These are phyloP conservation scores for Mrakiaceae sp. DNA, from an alignment of 1,284 basidiomycete genomes.

Conservation along the genomic window DNA sequence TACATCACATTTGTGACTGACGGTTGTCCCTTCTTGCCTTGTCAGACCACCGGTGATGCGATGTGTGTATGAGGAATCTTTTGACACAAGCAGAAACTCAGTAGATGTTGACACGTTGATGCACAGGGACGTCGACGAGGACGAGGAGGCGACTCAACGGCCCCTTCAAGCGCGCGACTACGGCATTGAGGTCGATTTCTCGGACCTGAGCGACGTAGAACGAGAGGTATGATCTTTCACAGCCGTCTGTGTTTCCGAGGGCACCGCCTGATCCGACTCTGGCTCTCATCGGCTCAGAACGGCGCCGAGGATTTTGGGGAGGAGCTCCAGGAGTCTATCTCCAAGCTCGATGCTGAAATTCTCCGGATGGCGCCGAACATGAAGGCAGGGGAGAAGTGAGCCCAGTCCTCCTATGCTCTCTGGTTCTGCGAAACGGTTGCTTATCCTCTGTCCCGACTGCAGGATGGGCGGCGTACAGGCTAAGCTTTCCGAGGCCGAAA, in stretches of 20 bases:
- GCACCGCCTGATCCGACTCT: background rate
- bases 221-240: constrained; percentile 45
- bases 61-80: too few relatives aligned
- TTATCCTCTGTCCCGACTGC: constrained; percentile 4
- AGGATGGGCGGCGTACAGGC: constrained; percentile 86
- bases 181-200: constrained; percentile 84
- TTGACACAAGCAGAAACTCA: too few relatives aligned
- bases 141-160: constrained; percentile 62
- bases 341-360: constrained; percentile 66
- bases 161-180: constrained; percentile 65
- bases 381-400: constrained; percentile 80
- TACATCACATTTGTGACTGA: too few relatives aligned
- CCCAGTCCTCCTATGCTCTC: background rate
- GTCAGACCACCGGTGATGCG: too few relatives aligned
- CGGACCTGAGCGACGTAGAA: constrained; percentile 68
- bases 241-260: background rate
- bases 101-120: background rate
- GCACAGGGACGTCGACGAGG: constrained; percentile 76
- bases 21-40: too few relatives aligned
- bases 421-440: background rate
- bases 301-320: constrained; percentile 55
- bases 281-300: constrained; percentile 38
- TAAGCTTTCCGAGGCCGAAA: constrained; percentile 43
- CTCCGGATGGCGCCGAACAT: constrained; percentile 92
- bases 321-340: constrained; percentile 65